A percentile compares a stretch with the other conserved stretches of the same genome.
phyloP scores from a whole-genome alignment of 2,329 filamentous ascomycete species.

The Thelonectria discophora region DNA sequence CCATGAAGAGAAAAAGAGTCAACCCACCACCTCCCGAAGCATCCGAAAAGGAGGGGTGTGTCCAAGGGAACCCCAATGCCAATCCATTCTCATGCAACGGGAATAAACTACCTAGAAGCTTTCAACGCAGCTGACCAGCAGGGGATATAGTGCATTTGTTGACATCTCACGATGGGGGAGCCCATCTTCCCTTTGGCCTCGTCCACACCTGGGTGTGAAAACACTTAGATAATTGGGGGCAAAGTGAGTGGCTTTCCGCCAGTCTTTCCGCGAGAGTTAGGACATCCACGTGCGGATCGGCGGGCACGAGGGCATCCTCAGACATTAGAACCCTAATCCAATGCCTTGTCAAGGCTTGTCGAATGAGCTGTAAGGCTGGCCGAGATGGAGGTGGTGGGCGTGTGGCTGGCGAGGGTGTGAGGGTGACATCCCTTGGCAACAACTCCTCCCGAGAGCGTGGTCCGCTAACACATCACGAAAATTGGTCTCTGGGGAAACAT shows the following conservation, averaged over 20 bases:
- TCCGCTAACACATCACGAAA: neutral
- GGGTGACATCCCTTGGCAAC: constrained; percentile 4
- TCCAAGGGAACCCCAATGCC: constrained; percentile 3
- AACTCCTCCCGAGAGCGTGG: constrained; percentile 8
- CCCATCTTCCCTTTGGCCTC: neutral
- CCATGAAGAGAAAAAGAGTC: neutral
- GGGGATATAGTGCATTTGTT: neutral
- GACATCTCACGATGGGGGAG: constrained; percentile 10
- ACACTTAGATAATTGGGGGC: neutral
- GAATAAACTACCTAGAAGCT: constrained; percentile 1
- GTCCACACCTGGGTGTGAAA: constrained; percentile 10
- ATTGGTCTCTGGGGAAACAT: neutral
- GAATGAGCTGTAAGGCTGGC: neutral
- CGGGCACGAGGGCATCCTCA: neutral
- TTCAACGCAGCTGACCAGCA: neutral
- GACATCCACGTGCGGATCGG: constrained; percentile 2
- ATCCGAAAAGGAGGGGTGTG: constrained; percentile 17
- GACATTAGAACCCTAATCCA: neutral
- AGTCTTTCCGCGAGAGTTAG: neutral
- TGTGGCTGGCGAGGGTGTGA: neutral
- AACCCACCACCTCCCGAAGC: constrained; percentile 15
- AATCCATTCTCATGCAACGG: neutral
- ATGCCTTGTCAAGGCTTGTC: neutral
- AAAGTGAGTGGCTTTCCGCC: constrained; percentile 1
- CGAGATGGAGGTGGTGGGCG: neutral